Evolutionary conservation across 352 stramenopile genomes (phyloP), one percentile per base, ranked within the genome.

Genomic region (Blastocystis hominis): DNA sequence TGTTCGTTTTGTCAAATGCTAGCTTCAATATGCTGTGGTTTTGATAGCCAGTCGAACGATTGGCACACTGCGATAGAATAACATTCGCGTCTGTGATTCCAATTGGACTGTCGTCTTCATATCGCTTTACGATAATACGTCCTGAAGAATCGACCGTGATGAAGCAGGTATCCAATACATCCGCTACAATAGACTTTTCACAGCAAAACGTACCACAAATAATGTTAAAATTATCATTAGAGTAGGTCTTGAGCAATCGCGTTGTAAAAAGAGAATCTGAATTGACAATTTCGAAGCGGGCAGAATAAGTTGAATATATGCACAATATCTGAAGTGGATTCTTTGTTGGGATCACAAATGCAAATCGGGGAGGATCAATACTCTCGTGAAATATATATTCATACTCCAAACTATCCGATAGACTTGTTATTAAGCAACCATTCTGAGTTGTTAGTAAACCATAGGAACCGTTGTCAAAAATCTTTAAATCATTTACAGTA

Each of bases 301-400:
- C 53, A 68, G 46, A 63, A 30, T 68, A 84, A 13, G 44, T 64
- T 20, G 72, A 66, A 42, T 84, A 84, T 10, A 84, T 34, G 56
- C 72, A 84, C 17, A 84, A 53, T 10, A 84, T 56, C 3, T 38
- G 50, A 20, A 84, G 34, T 3, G 15, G 17, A 17, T 5, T n/a
- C 15, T 66, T n/a, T 30, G 24, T 68, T 20, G 72, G 47, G n/a
- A 84, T 64, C 72, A 69, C 50, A 15, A 15, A 24, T 15, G 62
- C 72, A 34, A 68, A 59, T 13, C 50, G 50, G 1, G 50, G 50
- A 59, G 50, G 50, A 59, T 59, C 50, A 59, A 13, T 59, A 3
- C 50, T 59, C 50, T 59, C 50, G n/a, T 59, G 50, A 59, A 59
- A 59, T 13, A 59, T 59, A 59, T 59, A 20, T 20, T 59, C 10